Evolutionary conservation across 2,329 filamentous ascomycete species (phyloP), one percentile per base, ranked within the genome.

Genomic region (Xylaria sp.): DNA sequence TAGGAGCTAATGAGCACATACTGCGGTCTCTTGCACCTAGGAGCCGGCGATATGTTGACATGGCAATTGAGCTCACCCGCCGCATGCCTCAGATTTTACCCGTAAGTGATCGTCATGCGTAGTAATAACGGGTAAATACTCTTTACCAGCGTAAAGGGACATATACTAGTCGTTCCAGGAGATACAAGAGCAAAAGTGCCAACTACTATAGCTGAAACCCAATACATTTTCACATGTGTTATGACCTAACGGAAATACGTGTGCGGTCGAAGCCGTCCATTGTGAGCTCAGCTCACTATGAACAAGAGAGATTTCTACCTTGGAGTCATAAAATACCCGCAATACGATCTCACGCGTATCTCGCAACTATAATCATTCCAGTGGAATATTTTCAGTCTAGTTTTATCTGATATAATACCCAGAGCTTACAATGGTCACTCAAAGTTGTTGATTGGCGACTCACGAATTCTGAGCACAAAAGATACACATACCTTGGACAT

Each of bases 111-210:
- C 31, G 39, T 54, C 48, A 66, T 65, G 63, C 56, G 36, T 55
- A 23, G 13, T 58, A 43, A 60, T 23, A 33, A 15, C 63, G 56
- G 56, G 8, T 60, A 65, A 66, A 66, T 55, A 60, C 56, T 60
- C 41, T 20, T 13, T 3, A 49, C 12, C 6, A 60, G 25, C 33
- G 25, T 20, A 28, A 59, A 66, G 46, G 20, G 20, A 10, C 12
- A 20, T 12, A 25, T 10, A 23, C 1, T 25, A 20, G 28, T 55
- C 28, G 3, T 18, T 39, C 43, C 52, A 13, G 36, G 55, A 49
- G 25, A 36, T 65, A 58, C 33, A 12, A 48, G 6, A 41, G 31
- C 15, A 9, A 46, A 33, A 15, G 9, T 33, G n/a, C 55, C 25
- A 23, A 41, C 12, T 23, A 66, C 49, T 55, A 36, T 66, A 62